Evolutionary conservation across 257 asterid species (phyloP).

Genomic region (Ilex aquifolium): DNA sequence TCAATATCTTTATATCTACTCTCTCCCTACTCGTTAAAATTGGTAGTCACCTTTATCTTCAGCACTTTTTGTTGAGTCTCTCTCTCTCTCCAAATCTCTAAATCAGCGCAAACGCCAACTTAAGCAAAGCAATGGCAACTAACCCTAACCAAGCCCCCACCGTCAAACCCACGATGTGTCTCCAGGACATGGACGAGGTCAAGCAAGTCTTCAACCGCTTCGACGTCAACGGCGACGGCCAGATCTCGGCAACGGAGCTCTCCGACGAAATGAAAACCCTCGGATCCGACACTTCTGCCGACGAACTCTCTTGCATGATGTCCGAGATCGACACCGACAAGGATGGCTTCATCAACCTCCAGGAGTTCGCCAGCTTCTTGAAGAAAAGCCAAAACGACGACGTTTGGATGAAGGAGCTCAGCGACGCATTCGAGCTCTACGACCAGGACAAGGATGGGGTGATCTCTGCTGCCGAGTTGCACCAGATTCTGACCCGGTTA

Average conservation of each 20-base stretch:
- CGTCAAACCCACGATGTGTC: not conserved
- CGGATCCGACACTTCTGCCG: conserved; percentile 62
- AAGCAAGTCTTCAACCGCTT: conserved; percentile 75
- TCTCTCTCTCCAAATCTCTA: no score
- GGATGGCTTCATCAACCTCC: conserved; percentile 68
- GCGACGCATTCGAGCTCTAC: conserved; percentile 77
- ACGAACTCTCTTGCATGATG: conserved; percentile 72
- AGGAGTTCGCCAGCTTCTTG: conserved; percentile 76
- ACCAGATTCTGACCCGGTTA: conserved; percentile 60
- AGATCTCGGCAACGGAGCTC: conserved; percentile 67
- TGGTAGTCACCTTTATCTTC: no score
- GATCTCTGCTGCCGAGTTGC: conserved; percentile 75
- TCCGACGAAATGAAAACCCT: conserved; percentile 66
- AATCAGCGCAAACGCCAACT: no score
- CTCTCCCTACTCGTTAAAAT: no score
- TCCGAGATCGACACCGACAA: conserved; percentile 74
- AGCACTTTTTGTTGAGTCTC: no score
- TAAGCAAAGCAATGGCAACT: no score
- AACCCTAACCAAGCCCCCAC: no score
- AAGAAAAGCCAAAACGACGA: conserved; percentile 22
- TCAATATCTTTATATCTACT: no score
- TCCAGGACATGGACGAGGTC: conserved; percentile 55
- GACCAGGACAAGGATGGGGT: conserved; percentile 77
- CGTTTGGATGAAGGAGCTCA: conserved; percentile 49
- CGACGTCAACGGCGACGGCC: conserved; percentile 83